Base-by-base conservation (phyloP, 768 basidiomycete genomes). In the Kwoniella dejecticola region DNA sequence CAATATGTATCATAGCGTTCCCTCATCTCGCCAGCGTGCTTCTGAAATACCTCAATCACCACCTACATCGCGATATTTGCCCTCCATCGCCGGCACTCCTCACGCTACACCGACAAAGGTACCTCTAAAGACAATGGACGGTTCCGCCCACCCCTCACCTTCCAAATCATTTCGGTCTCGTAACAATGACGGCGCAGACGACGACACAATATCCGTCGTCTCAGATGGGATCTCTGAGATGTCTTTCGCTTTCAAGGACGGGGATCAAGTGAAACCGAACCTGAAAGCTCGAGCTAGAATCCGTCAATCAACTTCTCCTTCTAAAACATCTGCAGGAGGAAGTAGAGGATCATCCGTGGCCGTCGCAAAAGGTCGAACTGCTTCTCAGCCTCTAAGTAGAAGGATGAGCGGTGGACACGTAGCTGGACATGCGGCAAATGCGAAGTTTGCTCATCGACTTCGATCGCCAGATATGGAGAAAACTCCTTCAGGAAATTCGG, bases 361-460 rank as follows among this genome's bases (percentile, higher is more conserved):
- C n/a, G 72, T 79, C 47, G 77, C 82, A 13, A 83, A 86, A 17
- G 17, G 84, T 87, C 12, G 90, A 89, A 68, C 57, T 33, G 57
- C 30, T 21, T 60, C 49, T 45, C 24, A 26, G 52, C 30, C 48
- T 62, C 31, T 63, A 48, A 30, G 49, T 52, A 33, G 48, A 58
- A 38, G 52, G 52, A 46, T 40, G n/a, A 61, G 63, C 41, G 53
- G 57, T 29, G 56, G 56, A 17, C 49, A 70, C 50, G 52, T 70
- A 6, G 33, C 70, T 6, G 63, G 68, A 15, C 57, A 40, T 26
- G 55, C 48, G 52, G 90, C 90, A 17, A 90, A 92, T 71, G 93
- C 92, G 61, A 96, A 96, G 79, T 95, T 96, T 79, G 93, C 91
- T 21, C 85, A 86, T 41, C 85, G 93, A 17, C 81, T 94, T 36